Evolutionary conservation across 495 filamentous ascomycete genomes (phyloP).

Genomic region (Aspergillus asperescens): DNA sequence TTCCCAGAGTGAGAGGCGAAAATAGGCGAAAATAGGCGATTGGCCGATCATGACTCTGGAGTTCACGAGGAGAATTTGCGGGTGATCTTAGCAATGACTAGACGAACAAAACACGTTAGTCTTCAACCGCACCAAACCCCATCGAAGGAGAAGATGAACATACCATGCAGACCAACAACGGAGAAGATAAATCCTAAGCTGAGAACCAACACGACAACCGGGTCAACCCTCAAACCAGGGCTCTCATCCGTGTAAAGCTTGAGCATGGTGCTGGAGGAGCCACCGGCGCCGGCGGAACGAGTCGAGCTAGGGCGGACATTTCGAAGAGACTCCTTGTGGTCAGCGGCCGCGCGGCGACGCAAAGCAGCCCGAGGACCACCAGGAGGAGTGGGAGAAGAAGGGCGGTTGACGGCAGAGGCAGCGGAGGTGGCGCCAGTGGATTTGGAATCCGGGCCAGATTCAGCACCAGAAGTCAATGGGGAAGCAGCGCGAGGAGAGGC

Average conservation of each 20-base stretch:
- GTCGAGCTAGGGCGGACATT: slow-evolving; percentile 89
- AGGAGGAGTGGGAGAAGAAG: slow-evolving; percentile 82
- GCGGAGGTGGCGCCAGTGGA: slow-evolving; percentile 64
- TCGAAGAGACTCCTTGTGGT: slow-evolving; percentile 89
- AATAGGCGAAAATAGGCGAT: neutral
- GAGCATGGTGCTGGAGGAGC: slow-evolving; percentile 96
- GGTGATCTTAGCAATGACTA: slow-evolving; percentile 96
- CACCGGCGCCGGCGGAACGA: slow-evolving; percentile 86
- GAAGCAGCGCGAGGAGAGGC: slow-evolving; percentile 46
- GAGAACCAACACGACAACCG: slow-evolving; percentile 91
- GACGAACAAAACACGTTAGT: slow-evolving; percentile 19
- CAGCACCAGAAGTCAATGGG: slow-evolving; percentile 45
- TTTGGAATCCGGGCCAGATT: slow-evolving; percentile 47
- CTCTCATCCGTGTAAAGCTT: slow-evolving; percentile 99
- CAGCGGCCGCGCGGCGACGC: slow-evolving; percentile 86
- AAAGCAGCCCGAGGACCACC: slow-evolving; percentile 93
- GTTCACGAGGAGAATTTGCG: slow-evolving; percentile 70
- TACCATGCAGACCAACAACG: slow-evolving; percentile 95
- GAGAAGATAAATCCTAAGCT: slow-evolving; percentile 97
- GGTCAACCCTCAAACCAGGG: slow-evolving; percentile 93
- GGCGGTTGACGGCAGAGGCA: slow-evolving; percentile 63
- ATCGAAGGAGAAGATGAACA: slow-evolving; percentile 27
- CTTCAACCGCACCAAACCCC: slow-evolving; percentile 6
- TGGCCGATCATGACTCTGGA: slow-evolving; percentile 6
- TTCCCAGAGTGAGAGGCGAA: slow-evolving; percentile 6